Percentiles rank a stretch among this genome's conserved stretches.
Conservation (phyloP, 2,329 filamentous ascomycete genomes). For the Pseudogymnoascus sp. region DNA sequence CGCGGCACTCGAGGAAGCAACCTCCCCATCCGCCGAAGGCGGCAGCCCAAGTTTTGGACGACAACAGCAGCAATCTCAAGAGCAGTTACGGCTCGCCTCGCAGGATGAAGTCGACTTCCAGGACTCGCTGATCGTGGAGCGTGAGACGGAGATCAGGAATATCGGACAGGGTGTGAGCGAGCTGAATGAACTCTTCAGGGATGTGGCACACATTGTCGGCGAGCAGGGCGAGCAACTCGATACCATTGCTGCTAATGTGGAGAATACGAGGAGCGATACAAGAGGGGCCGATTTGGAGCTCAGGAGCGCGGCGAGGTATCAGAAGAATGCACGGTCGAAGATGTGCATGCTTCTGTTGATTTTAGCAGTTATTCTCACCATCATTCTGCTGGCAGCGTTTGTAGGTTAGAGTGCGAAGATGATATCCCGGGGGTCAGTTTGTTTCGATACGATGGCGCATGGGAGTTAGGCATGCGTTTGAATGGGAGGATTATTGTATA, state of each 20-base stretch:
- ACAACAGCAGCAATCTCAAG: constrained; percentile 59
- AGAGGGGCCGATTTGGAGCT: constrained; percentile 79
- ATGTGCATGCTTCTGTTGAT: constrained; percentile 88
- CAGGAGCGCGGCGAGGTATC: constrained; percentile 77
- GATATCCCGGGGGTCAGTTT: neutral
- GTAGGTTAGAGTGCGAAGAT: constrained; percentile 44
- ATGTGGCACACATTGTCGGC: constrained; percentile 94
- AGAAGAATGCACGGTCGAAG: constrained; percentile 92
- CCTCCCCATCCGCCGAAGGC: constrained; percentile 29
- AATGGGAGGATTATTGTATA: constrained; percentile 2
- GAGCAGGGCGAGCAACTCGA: constrained; percentile 88
- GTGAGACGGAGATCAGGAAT: constrained; percentile 91
- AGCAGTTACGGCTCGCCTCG: constrained; percentile 71
- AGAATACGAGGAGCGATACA: constrained; percentile 72
- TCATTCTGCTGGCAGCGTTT: constrained; percentile 80
- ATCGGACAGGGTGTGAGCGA: constrained; percentile 96
- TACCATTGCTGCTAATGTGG: constrained; percentile 80
- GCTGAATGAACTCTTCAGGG: constrained; percentile 90
- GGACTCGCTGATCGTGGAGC: constrained; percentile 88
- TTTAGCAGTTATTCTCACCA: constrained; percentile 76
- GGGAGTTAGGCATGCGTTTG: constrained; percentile 2
- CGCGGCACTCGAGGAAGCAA: constrained; percentile 61
- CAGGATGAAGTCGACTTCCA: constrained; percentile 98
- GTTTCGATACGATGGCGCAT: neutral
- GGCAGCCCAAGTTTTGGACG: constrained; percentile 35